phyloP scores from a whole-genome alignment of 495 filamentous ascomycete genomes.

The Rhypophila decipiens region DNA sequence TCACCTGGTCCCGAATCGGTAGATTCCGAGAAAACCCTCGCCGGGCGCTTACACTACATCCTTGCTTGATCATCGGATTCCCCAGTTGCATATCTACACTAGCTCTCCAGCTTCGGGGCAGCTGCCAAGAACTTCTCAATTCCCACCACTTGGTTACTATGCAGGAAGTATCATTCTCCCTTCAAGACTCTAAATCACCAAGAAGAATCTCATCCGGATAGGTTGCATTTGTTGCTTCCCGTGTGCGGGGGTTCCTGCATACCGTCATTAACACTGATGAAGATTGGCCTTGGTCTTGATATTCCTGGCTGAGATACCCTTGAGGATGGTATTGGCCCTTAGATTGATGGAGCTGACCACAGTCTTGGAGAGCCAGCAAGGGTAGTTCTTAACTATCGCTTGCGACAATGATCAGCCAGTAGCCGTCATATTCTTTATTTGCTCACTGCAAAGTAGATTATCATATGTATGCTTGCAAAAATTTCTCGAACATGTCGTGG shows the following conservation, averaged over 20 bases:
- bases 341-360: too few relatives aligned
- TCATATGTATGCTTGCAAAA: too few relatives aligned
- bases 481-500: too few relatives aligned
- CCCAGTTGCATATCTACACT: too few relatives aligned
- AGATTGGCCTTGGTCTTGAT: not conserved
- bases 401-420: not conserved
- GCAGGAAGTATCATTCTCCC: not conserved
- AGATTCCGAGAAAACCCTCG: too few relatives aligned
- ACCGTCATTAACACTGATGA: not conserved
- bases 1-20: too few relatives aligned
- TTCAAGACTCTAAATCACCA: not conserved
- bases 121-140: not conserved
- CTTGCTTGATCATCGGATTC: too few relatives aligned
- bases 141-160: not conserved
- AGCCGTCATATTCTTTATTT: too few relatives aligned
- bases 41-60: too few relatives aligned
- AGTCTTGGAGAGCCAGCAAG: not conserved
- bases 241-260: not conserved
- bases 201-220: too few relatives aligned
- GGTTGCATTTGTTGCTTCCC: not conserved
- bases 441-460: not conserved
- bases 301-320: not conserved
- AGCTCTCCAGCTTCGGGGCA: too few relatives aligned
- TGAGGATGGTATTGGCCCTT: too few relatives aligned
- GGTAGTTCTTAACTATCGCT: not conserved